Evolutionary conservation across 148 eudicot species (phyloP).

Genomic region (Heliamphora exappendiculata): DNA sequence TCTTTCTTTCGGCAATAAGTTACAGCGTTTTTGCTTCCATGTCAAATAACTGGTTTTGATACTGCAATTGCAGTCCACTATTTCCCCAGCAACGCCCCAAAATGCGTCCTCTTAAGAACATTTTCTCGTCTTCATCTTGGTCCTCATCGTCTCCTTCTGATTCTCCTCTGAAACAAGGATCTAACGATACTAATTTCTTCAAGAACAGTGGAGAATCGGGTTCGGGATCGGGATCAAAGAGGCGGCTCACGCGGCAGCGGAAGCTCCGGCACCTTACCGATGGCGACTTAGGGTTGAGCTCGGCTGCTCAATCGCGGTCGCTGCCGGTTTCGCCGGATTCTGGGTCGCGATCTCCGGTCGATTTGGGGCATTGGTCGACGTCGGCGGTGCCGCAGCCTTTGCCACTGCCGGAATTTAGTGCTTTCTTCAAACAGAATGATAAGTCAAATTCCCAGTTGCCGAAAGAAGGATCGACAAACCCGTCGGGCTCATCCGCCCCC

Average conservation of each 20-base stretch:
- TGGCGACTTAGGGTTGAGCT: constrained; percentile 17
- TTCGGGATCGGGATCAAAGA: constrained; percentile 7
- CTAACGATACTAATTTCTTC: neutral
- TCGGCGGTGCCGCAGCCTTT: constrained; percentile 51
- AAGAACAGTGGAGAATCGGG: neutral
- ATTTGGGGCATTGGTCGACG: constrained; percentile 21
- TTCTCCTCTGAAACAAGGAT: constrained; percentile 5
- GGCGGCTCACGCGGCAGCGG: constrained; percentile 30
- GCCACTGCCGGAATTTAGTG: constrained; percentile 48
- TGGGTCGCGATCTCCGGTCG: constrained; percentile 11
- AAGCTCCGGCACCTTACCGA: constrained; percentile 32
- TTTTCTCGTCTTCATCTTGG: constrained; percentile 1
- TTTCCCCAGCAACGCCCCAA: neutral
- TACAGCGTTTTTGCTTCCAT: too few relatives aligned
- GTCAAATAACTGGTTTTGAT: too few relatives aligned
- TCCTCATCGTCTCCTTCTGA: constrained; percentile 16
- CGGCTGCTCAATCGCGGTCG: constrained; percentile 10
- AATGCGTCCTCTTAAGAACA: constrained; percentile 14
- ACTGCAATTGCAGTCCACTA: too few relatives aligned
- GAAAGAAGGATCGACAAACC: constrained; percentile 12
- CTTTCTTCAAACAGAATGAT: constrained; percentile 11
- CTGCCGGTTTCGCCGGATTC: constrained; percentile 31
- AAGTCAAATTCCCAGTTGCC: constrained; percentile 10
- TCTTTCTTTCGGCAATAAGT: too few relatives aligned
- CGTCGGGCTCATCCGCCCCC: constrained; percentile 10